Base-by-base conservation (phyloP, 306 rosid genomes). In the Cucurbita maxima region DNA sequence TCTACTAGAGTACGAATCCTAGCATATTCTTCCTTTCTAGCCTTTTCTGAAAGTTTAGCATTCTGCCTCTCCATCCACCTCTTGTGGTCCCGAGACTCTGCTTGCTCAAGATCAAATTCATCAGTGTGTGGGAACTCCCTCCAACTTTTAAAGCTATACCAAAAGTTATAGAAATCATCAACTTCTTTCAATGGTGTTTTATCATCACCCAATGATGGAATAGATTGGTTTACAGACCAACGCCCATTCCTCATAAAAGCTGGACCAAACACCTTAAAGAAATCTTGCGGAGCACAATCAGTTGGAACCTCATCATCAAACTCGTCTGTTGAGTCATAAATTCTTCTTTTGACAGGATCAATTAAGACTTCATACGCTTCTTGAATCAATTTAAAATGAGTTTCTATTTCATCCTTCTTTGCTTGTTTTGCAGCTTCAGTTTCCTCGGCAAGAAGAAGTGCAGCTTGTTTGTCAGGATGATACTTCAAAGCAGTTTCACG, bases 11-110 rank as follows among this genome's bases (percentile, higher is more conserved):
- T 50, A 52, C 99, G 99, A 22, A 95, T 52, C 79, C 99, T 82
- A n/a, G 83, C 88, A 85, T 83, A 80, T 47, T 95, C 99, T 76
- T 95, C 99, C 84, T 95, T 95, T 83, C 97, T 89, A 45, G 96
- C 96, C 83, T 91, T 95, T 76, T 95, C 99, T 0, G 96, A 41
- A 76, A 91, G 89, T 72, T 95, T 95, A 20, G 90, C 91, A 85
- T 91, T 95, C 81, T 91, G 97, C 82, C 99, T 95, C 82, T 95
- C 99, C 97, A 95, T 95, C 97, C 97, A 95, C 82, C 99, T 86
- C 84, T 52, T 89, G 66, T 95, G 97, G 76, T 95, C 99, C 78
- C 97, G 91, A 72, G 96, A 88, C 79, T 95, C 99, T 11, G 99
- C 92, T 84, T 95, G 96, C 87, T 95, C 99, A 45, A 91, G 81